phyloP scores from a whole-genome alignment of 2,329 filamentous ascomycete species.

The Talaromyces sp. region DNA sequence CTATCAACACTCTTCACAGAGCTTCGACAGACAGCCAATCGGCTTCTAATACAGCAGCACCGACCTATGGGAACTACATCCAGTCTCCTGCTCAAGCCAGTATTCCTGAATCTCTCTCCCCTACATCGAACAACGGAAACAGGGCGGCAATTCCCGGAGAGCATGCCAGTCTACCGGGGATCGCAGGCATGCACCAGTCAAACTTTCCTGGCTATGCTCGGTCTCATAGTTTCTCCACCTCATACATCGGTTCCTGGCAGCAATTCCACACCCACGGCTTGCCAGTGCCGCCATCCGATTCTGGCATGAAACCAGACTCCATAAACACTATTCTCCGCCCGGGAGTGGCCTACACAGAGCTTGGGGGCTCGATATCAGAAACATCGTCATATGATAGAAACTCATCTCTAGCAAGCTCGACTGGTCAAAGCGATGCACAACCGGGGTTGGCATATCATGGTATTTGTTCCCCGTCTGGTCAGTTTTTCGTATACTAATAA shows the following conservation, averaged over 20 bases:
- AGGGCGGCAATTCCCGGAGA: constrained; percentile 20
- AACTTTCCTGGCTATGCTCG: constrained; percentile 22
- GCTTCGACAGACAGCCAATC: constrained; percentile 33
- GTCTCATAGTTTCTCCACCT: constrained; percentile 32
- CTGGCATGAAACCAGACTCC: constrained; percentile 19
- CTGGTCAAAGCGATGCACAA: constrained; percentile 5
- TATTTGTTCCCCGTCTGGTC: not conserved
- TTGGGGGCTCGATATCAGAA: constrained; percentile 6
- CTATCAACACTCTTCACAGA: constrained; percentile 28
- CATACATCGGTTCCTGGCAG: constrained; percentile 18
- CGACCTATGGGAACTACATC: constrained; percentile 31
- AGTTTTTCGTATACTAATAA: constrained; percentile 4
- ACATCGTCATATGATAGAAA: constrained; percentile 12
- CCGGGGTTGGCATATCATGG: constrained; percentile 8
- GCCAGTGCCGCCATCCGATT: constrained; percentile 24
- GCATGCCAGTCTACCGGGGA: constrained; percentile 13
- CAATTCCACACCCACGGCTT: constrained; percentile 19
- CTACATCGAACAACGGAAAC: constrained; percentile 20
- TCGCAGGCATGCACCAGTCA: constrained; percentile 4
- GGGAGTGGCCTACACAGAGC: constrained; percentile 1
- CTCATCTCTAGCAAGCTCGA: constrained; percentile 19
- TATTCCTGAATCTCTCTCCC: constrained; percentile 21
- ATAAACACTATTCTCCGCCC: constrained; percentile 4
- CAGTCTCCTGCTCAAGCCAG: constrained; percentile 22
- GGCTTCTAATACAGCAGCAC: constrained; percentile 29